Conservation (phyloP, 2,329 filamentous ascomycete genomes). For the Botrytis galanthina region DNA sequence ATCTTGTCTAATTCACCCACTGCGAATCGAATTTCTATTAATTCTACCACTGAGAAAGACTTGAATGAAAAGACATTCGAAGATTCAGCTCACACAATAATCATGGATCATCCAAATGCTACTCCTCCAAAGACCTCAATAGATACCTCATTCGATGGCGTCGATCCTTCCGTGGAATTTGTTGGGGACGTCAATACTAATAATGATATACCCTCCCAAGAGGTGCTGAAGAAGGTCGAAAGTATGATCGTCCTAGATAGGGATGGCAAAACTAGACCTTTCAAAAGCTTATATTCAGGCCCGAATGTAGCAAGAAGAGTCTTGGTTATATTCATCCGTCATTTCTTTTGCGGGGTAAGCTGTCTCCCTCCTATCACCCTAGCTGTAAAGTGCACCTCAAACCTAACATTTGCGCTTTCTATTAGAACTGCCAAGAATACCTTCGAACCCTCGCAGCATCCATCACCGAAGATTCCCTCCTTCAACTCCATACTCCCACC, state of each 20-base stretch:
- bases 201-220: constrained; percentile 52
- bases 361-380: not conserved
- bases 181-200: constrained; percentile 54
- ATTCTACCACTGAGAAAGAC: not conserved
- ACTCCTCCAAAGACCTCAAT: constrained; percentile 21
- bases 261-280: constrained; percentile 36
- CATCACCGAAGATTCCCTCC: constrained; percentile 36
- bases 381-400: not conserved
- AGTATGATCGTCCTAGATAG: constrained; percentile 35
- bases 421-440: constrained; percentile 41
- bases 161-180: constrained; percentile 48
- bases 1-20: constrained; percentile 13
- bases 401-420: not conserved
- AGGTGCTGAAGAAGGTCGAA: constrained; percentile 52
- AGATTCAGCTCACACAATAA: not conserved
- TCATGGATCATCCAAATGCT: not conserved
- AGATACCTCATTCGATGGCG: constrained; percentile 21
- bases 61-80: not conserved
- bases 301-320: constrained; percentile 38
- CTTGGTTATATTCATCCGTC: constrained; percentile 40
- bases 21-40: not conserved
- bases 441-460: constrained; percentile 35
- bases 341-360: constrained; percentile 42
- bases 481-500: constrained; percentile 36
- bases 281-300: constrained; percentile 39